Conservation (phyloP, 78 protist genomes). For the Tieghemostelium lacteum region DNA sequence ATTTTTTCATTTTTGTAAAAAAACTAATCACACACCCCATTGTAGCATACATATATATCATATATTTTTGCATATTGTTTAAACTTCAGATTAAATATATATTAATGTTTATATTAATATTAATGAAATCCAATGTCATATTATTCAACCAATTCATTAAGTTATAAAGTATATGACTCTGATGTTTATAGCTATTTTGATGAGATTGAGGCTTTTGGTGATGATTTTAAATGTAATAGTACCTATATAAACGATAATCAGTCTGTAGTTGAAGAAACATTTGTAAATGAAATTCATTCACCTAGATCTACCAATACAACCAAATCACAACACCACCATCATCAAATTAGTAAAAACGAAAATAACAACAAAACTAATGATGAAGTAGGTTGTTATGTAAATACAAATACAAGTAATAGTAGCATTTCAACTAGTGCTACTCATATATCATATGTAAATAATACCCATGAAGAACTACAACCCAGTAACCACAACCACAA, state of each 20-base stretch:
- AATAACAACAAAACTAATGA: background rate
- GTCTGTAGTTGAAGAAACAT: background rate
- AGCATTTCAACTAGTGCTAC: background rate
- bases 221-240: background rate
- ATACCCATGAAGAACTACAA: background rate
- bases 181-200: constrained; percentile 51
- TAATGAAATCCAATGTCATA: no score
- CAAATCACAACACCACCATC: background rate
- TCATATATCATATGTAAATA: no score
- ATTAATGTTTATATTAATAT: no score
- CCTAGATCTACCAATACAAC: background rate
- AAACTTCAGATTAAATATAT: no score
- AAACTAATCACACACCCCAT: no score
- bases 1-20: no score
- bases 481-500: background rate
- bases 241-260: constrained; percentile 5
- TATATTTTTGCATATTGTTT: no score
- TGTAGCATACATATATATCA: no score
- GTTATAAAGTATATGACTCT: constrained; percentile 44
- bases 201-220: background rate
- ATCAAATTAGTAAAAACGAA: no score
- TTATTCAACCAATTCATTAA: no score
- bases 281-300: background rate
- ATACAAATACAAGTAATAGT: background rate
- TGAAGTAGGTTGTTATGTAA: background rate